Evolutionary conservation across 129 eudicot species (phyloP).

Genomic region (Silybum marianum): DNA sequence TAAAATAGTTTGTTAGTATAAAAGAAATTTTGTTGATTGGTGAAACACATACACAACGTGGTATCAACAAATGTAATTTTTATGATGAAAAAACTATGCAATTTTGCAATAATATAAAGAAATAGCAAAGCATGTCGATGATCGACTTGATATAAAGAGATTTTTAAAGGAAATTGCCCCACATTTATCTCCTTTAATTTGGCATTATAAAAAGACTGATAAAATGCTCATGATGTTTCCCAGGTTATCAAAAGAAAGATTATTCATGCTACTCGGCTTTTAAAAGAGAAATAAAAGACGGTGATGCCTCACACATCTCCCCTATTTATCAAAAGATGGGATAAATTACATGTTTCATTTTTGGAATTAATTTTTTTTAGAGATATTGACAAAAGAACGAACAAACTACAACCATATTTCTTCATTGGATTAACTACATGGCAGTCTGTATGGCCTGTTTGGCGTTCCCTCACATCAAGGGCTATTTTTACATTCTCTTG

Average conservation of each 20-base stretch:
- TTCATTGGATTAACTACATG: no score
- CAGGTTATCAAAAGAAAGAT: neutral
- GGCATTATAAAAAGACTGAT: neutral
- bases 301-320: neutral
- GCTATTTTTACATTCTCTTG: no score
- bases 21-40: no score
- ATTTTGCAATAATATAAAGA: neutral
- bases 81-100: neutral
- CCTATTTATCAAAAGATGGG: neutral
- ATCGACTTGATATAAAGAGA: neutral
- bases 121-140: neutral
- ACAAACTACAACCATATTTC: no score
- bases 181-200: neutral
- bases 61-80: no score
- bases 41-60: no score
- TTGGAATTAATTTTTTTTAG: neutral
- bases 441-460: no score
- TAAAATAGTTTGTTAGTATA: no score
- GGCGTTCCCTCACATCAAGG: no score
- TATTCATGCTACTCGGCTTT: neutral
- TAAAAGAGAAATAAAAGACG: neutral
- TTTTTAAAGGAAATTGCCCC: neutral
- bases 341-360: neutral
- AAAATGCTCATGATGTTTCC: neutral
- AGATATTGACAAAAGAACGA: neutral